Percentiles rank a stretch among this genome's conserved stretches.
phyloP scores from a whole-genome alignment of 805 yeast species.

The Saturnispora besseyi region DNA sequence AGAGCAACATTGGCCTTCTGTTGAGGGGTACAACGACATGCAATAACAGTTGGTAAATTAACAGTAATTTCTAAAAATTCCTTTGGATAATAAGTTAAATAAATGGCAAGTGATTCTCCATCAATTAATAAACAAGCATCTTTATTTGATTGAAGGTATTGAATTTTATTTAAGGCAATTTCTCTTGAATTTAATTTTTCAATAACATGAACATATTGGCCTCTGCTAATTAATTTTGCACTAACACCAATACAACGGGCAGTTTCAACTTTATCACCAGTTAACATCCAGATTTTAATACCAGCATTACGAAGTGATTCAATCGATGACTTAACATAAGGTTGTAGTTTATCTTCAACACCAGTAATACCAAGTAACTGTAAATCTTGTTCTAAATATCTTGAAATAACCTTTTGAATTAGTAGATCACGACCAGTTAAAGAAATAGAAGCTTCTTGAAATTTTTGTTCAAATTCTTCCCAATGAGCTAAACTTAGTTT shows the following conservation, averaged over 20 bases:
- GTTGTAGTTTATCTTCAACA: slow-evolving; percentile 91
- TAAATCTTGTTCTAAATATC: slow-evolving; percentile 69
- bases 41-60: slow-evolving; percentile 85
- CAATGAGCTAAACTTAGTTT: slow-evolving; percentile 45
- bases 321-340: slow-evolving; percentile 83
- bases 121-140: slow-evolving; percentile 80
- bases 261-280: slow-evolving; percentile 98
- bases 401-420: slow-evolving; percentile 60
- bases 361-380: slow-evolving; percentile 92
- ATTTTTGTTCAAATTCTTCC: slow-evolving; percentile 55
- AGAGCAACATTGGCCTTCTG: slow-evolving; percentile 94
- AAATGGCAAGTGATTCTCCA: slow-evolving; percentile 80
- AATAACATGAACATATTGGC: slow-evolving; percentile 85
- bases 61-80: slow-evolving; percentile 77
- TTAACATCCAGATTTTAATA: slow-evolving; percentile 96
- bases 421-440: slow-evolving; percentile 72
- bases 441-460: slow-evolving; percentile 63
- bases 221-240: slow-evolving; percentile 84
- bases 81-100: slow-evolving; percentile 48
- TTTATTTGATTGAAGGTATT: slow-evolving; percentile 52
- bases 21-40: slow-evolving; percentile 97
- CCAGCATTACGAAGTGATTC: slow-evolving; percentile 95
- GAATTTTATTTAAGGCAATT: slow-evolving; percentile 66
- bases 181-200: slow-evolving; percentile 46
- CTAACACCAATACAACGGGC: slow-evolving; percentile 97